Evolutionary conservation across 306 rosid species (phyloP).

Genomic region (Begonia peltatifolia): DNA sequence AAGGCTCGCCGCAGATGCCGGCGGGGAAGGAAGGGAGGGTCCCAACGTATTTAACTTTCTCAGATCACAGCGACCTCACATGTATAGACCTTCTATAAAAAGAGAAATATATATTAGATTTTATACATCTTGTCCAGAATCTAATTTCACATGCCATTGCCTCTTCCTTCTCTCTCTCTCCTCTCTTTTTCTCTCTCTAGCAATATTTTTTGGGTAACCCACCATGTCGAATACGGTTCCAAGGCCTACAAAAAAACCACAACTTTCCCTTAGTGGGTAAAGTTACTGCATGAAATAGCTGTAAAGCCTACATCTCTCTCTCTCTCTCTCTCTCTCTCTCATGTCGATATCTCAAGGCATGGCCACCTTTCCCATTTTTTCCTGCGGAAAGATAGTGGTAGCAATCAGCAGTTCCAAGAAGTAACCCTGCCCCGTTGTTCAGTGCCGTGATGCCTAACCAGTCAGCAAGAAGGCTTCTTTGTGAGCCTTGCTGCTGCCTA

Average conservation of each 20-base stretch:
- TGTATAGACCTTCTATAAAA: not conserved
- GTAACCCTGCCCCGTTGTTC: no score
- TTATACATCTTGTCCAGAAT: not conserved
- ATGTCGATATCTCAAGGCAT: not conserved
- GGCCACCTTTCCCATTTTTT: not conserved
- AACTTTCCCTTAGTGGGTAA: constrained; percentile 18
- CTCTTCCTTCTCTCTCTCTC: not conserved
- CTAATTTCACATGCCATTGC: constrained; percentile 15
- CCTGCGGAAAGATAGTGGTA: not conserved
- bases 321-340: not conserved
- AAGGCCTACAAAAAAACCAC: constrained; percentile 3
- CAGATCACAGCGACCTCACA: constrained; percentile 5
- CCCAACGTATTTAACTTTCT: constrained; percentile 6
- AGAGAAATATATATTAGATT: not conserved
- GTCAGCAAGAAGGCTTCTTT: no score
- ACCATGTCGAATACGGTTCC: constrained; percentile 13
- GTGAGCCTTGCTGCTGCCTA: no score
- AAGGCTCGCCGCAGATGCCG: constrained; percentile 21
- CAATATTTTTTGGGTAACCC: not conserved
- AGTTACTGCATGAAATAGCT: constrained; percentile 18
- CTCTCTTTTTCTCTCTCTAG: not conserved
- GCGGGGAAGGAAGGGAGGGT: constrained; percentile 10
- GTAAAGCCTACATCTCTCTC: constrained; percentile 20
- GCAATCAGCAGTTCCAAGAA: no score
- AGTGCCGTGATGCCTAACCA: no score